A percentile compares a stretch with the other conserved stretches of the same genome.
Evolutionary conservation across 345 rosid genomes (phyloP).

Genomic region (Citrus cavaleriei): DNA sequence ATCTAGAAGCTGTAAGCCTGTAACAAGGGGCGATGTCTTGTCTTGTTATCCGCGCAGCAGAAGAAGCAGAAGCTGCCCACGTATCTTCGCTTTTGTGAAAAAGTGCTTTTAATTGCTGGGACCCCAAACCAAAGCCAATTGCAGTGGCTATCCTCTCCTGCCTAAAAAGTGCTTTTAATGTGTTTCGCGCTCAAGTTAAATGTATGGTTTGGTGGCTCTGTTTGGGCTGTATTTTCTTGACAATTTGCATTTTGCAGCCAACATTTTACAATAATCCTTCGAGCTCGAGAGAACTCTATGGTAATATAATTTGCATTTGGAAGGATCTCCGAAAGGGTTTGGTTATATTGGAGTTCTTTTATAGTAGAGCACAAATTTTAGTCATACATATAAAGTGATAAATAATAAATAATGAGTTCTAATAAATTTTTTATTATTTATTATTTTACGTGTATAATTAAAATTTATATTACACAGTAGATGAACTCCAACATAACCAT

Average conservation of each 20-base stretch:
- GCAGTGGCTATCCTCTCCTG: neutral
- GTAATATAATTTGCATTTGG: too few relatives aligned
- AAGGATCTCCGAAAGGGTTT: too few relatives aligned
- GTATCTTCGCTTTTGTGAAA: neutral
- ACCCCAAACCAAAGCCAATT: neutral
- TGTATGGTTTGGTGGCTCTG: neutral
- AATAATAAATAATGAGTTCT: too few relatives aligned
- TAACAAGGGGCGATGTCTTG: neutral
- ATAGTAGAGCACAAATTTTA: accelerated
- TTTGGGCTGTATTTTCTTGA: neutral
- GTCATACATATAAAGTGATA: accelerated
- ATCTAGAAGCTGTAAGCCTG: neutral
- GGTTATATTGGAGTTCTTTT: too few relatives aligned
- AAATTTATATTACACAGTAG: accelerated
- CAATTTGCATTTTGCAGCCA: neutral
- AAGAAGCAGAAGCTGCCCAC: neutral
- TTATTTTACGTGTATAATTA: too few relatives aligned
- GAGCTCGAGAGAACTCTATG: neutral
- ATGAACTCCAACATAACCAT: accelerated
- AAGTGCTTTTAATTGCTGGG: neutral
- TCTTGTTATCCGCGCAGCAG: neutral
- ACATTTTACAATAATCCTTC: neutral
- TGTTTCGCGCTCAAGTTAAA: neutral
- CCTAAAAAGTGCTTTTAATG: neutral
- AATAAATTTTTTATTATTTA: too few relatives aligned